phyloP scores from a whole-genome alignment of 768 basidiomycete genomes.

The Boletus speciosus region DNA sequence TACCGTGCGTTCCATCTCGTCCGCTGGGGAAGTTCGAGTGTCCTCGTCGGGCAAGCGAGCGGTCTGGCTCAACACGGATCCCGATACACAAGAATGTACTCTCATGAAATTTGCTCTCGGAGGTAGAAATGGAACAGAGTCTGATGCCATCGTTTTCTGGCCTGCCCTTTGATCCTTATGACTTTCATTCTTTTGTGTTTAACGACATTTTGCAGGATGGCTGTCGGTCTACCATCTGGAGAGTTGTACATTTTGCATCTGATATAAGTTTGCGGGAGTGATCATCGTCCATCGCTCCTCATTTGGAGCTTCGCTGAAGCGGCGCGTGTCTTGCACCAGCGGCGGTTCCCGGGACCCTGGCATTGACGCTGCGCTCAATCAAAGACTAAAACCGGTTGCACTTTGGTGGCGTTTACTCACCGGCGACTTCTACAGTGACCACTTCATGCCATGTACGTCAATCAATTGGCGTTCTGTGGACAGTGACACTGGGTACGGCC shows the following conservation, averaged over 20 bases:
- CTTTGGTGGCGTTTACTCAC: too few species aligned
- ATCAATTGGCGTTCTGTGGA: too few species aligned
- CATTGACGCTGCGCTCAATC: too few species aligned
- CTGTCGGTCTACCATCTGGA: slow-evolving; percentile 49
- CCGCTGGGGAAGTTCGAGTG: slow-evolving; percentile 12
- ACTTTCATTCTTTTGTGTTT: slow-evolving; percentile 47
- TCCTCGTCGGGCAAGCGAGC: slow-evolving; percentile 21
- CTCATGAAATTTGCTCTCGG: slow-evolving; percentile 50
- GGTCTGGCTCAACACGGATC: slow-evolving; percentile 13
- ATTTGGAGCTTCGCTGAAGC: too few species aligned
- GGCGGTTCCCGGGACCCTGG: too few species aligned
- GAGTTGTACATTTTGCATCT: slow-evolving; percentile 45
- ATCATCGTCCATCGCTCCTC: too few species aligned
- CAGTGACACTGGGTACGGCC: too few species aligned
- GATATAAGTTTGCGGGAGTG: slow-evolving; percentile 9
- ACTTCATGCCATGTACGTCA: too few species aligned
- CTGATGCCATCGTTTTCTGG: slow-evolving; percentile 42
- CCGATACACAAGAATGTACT: slow-evolving; percentile 36
- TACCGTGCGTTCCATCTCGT: slow-evolving; percentile 12
- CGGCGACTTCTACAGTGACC: too few species aligned
- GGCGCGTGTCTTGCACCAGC: too few species aligned
- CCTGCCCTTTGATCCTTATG: slow-evolving; percentile 48
- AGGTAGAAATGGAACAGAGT: slow-evolving; percentile 7
- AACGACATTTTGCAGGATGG: slow-evolving; percentile 56
- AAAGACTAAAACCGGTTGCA: too few species aligned